Evolutionary conservation across 495 filamentous ascomycete genomes (phyloP).

Genomic region (Penicillium manginii): DNA sequence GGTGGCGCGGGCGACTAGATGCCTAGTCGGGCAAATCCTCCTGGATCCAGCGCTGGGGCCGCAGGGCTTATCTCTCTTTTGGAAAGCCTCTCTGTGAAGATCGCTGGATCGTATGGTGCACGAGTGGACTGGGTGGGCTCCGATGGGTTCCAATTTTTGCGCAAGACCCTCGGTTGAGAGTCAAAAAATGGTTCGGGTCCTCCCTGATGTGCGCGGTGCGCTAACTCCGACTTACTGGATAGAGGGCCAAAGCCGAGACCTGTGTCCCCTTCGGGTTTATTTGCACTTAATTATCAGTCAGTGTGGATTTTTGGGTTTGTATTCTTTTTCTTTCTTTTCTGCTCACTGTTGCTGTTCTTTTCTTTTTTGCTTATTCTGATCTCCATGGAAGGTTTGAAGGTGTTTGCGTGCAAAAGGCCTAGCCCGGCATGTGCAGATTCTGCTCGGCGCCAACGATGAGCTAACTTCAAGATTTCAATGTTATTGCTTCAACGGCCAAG

Average conservation of each 20-base stretch:
- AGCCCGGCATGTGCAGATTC: slow-evolving; percentile 26
- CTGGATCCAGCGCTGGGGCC: slow-evolving; percentile 27
- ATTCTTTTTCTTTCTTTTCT: neutral
- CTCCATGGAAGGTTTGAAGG: neutral
- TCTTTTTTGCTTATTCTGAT: neutral
- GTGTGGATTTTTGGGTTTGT: neutral
- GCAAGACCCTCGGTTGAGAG: slow-evolving; percentile 21
- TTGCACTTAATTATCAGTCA: neutral
- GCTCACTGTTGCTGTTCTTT: neutral
- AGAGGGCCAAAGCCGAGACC: slow-evolving; percentile 24
- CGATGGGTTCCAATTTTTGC: slow-evolving; percentile 20
- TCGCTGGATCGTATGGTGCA: slow-evolving; percentile 28
- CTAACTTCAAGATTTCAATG: neutral
- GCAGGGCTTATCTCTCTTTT: slow-evolving; percentile 35
- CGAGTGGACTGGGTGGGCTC: slow-evolving; percentile 22
- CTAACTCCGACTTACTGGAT: slow-evolving; percentile 16
- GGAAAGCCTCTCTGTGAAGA: slow-evolving; percentile 22
- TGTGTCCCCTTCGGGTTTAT: neutral
- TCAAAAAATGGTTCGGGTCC: slow-evolving; percentile 6
- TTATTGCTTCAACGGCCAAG: slow-evolving; percentile 7
- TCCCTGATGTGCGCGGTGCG: neutral
- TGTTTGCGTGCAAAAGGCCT: neutral
- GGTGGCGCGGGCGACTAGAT: slow-evolving; percentile 31
- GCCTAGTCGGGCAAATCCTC: slow-evolving; percentile 34
- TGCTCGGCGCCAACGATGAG: slow-evolving; percentile 10